Evolutionary conservation across 495 filamentous ascomycete genomes (phyloP), one percentile per base, ranked within the genome.

Genomic region (Aspergillus bertholletiae): DNA sequence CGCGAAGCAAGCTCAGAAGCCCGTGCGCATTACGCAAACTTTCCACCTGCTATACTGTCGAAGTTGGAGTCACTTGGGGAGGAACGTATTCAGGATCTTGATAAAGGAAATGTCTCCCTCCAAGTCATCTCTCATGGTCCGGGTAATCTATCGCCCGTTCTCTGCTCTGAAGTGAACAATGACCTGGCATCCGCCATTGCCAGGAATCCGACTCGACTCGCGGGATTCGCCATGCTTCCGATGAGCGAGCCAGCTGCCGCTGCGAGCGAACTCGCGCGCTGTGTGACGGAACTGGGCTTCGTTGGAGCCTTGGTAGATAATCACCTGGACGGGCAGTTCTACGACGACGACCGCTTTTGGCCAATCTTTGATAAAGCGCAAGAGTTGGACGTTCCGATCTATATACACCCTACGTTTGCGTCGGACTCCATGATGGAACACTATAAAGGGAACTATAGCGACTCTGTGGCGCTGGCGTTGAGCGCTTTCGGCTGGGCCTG

Each of bases 281-380:
- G 67, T 24, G 69, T 82, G 9, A 62, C 65, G 6, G 57, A 77
- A 30, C 61, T 75, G 2, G 64, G 70, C 5, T 83, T 85, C 52
- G 71, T 84, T 0, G 84, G 83, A 5, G 82, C 82, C 1, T 54
- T 87, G 46, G 70, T 87, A 1, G 80, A 83, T 49, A 79, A 78
- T 53, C 77, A 84, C 58, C 62, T 63, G 8, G 66, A 77, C 26
- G 77, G 78, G 27, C 56, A 56, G n/a, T 76, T 73, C 66, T 80
- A 77, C 55, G 79, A 82, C 21, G 71, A 62, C 11, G 52, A 54
- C 5, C 68, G 66, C 21, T 83, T 75, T 60, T 67, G 71, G 27
- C 56, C 63, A 18, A 68, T 83, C 7, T 87, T 77, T 58, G 63
- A 63, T 18, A 68, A 58, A 7, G 81, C 78, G 5, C 68, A 80